A percentile compares a stretch with the other conserved stretches of the same genome.
These are phyloP conservation scores for Trichophyton benhamiae DNA, from an alignment of 2,329 filamentous ascomycete species.

Conservation along the genomic window DNA sequence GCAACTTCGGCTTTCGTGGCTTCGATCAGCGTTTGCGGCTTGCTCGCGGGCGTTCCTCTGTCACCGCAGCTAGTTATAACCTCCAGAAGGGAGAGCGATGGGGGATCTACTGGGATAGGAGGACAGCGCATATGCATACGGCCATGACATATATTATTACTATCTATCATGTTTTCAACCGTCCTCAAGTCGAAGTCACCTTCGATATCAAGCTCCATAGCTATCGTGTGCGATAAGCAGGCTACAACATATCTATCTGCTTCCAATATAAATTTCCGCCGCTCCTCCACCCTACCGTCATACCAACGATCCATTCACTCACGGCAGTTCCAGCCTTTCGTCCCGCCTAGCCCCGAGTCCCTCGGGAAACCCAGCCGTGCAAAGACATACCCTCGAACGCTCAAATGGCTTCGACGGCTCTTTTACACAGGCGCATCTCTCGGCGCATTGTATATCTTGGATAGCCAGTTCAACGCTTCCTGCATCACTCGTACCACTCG, in stretches of 20 bases:
- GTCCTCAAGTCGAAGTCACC: neutral
- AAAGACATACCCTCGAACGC: slow-evolving; percentile 56
- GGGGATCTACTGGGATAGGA: neutral
- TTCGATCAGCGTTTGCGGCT: neutral
- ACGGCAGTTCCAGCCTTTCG: slow-evolving; percentile 38
- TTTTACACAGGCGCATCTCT: slow-evolving; percentile 48
- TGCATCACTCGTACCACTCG: slow-evolving; percentile 64
- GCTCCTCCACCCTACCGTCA: neutral
- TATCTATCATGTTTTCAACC: neutral
- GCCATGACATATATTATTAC: neutral
- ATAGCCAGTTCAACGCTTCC: slow-evolving; percentile 65
- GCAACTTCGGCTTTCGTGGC: neutral
- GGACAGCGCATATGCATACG: neutral
- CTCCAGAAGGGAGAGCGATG: neutral
- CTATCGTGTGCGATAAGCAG: neutral
- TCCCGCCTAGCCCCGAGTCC: slow-evolving; percentile 65
- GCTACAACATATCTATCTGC: neutral
- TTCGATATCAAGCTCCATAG: neutral
- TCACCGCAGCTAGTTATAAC: neutral
- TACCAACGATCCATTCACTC: slow-evolving; percentile 5
- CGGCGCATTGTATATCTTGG: slow-evolving; percentile 54
- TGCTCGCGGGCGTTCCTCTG: no score
- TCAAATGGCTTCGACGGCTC: slow-evolving; percentile 67
- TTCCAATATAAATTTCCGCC: neutral
- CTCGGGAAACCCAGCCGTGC: slow-evolving; percentile 60